Conservation (phyloP, 257 asterid genomes). For the Echium plantagineum region DNA sequence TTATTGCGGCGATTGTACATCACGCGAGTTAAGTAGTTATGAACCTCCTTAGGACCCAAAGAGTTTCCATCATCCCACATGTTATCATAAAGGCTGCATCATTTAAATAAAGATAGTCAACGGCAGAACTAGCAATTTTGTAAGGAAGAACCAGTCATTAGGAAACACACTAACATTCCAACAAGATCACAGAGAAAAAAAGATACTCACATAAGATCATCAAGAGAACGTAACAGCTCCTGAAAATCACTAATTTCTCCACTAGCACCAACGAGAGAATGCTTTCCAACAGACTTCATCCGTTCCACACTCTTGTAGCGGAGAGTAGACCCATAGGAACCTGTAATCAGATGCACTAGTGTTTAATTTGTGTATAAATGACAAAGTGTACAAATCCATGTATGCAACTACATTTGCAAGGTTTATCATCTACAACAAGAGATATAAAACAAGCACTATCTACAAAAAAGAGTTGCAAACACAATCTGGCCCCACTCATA, state of each 20-base stretch:
- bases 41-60: conserved; percentile 94
- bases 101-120: conserved; percentile 7
- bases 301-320: conserved; percentile 95
- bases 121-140: not conserved
- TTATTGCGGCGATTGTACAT: conserved; percentile 97
- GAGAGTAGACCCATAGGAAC: conserved; percentile 92
- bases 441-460: no score
- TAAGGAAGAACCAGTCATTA: not conserved
- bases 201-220: conserved; percentile 66
- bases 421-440: no score
- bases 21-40: conserved; percentile 66
- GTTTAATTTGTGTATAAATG: not conserved
- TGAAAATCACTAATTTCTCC: conserved; percentile 98
- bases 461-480: no score
- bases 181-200: not conserved
- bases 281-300: conserved; percentile 81
- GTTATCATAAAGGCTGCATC: conserved; percentile 62
- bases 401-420: not conserved
- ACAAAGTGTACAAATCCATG: not conserved
- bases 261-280: conserved; percentile 91
- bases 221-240: conserved; percentile 78
- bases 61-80: conserved; percentile 99
- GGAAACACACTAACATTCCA: not conserved
- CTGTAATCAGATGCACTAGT: conserved; percentile 24
- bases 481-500: no score